Evolutionary conservation across 2,329 filamentous ascomycete species (phyloP).

Genomic region (Talaromyces sp.): DNA sequence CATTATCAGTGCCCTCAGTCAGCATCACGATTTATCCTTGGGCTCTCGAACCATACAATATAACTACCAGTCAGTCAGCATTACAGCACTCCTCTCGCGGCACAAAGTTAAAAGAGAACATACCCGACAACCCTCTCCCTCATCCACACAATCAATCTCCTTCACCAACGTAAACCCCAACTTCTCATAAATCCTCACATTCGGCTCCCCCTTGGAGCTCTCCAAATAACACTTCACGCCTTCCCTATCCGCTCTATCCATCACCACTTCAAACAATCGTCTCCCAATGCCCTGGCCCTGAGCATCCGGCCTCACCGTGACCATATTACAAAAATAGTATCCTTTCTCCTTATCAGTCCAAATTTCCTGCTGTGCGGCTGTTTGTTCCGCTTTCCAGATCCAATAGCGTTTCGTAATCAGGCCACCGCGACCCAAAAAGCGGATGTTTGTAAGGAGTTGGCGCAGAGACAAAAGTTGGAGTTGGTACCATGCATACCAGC

Average conservation of each 20-base stretch:
- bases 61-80: slow-evolving; percentile 10
- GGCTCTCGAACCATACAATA: slow-evolving; percentile 20
- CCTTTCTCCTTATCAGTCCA: slow-evolving; percentile 62
- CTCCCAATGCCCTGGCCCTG: slow-evolving; percentile 67
- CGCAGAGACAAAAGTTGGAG: slow-evolving; percentile 64
- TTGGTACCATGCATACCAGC: slow-evolving; percentile 62
- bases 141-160: slow-evolving; percentile 65
- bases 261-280: slow-evolving; percentile 61
- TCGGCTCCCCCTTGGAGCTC: slow-evolving; percentile 64
- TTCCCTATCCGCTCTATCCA: slow-evolving; percentile 61
- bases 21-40: slow-evolving; percentile 6
- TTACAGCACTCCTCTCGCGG: not conserved
- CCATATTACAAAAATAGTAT: slow-evolving; percentile 75
- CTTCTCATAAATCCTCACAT: slow-evolving; percentile 66
- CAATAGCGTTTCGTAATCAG: slow-evolving; percentile 65
- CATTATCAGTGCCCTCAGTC: not conserved
- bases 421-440: slow-evolving; percentile 63
- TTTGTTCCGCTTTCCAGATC: slow-evolving; percentile 68
- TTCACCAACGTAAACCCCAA: slow-evolving; percentile 65
- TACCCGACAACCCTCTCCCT: slow-evolving; percentile 54
- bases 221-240: slow-evolving; percentile 67
- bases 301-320: slow-evolving; percentile 63
- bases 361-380: slow-evolving; percentile 57
- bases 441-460: slow-evolving; percentile 65
- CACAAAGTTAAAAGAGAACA: slow-evolving; percentile 8